phyloP scores from a whole-genome alignment of 2,329 filamentous ascomycete genomes.

The Phialemoniopsis sp. region DNA sequence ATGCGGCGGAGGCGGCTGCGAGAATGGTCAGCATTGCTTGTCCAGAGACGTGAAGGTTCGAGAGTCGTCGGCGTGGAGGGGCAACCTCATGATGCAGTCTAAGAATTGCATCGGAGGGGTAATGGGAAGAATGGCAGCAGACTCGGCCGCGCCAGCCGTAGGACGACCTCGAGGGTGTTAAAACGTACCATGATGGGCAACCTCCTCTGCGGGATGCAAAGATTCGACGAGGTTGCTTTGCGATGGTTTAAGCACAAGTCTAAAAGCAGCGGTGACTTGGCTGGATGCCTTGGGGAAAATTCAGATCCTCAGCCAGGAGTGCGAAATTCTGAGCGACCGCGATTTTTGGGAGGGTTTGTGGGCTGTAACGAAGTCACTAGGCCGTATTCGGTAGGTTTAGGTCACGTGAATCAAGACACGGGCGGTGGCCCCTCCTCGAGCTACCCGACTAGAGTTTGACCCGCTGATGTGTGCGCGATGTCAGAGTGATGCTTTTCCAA shows the following conservation, averaged over 20 bases:
- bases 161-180: background rate
- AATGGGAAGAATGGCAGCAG: background rate
- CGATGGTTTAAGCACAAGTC: constrained; percentile 23
- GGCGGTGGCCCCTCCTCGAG: no score
- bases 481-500: no score
- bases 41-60: background rate
- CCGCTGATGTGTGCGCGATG: no score
- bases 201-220: constrained; percentile 36
- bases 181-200: constrained; percentile 45
- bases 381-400: no score
- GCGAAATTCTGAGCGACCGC: background rate
- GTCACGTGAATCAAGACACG: no score
- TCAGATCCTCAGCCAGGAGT: constrained; percentile 1
- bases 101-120: constrained; percentile 2
- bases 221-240: constrained; percentile 16
- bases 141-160: background rate
- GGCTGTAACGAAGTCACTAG: no score
- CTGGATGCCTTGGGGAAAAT: constrained; percentile 1
- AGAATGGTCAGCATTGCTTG: constrained; percentile 8
- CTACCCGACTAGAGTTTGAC: no score
- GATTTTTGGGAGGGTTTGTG: no score
- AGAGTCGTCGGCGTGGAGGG: background rate
- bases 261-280: constrained; percentile 9
- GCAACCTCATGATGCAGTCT: constrained; percentile 1
- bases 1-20: constrained; percentile 84